Conservation (phyloP, 2,329 filamentous ascomycete genomes). For the Pseudovirgaria hyperparasitica region DNA sequence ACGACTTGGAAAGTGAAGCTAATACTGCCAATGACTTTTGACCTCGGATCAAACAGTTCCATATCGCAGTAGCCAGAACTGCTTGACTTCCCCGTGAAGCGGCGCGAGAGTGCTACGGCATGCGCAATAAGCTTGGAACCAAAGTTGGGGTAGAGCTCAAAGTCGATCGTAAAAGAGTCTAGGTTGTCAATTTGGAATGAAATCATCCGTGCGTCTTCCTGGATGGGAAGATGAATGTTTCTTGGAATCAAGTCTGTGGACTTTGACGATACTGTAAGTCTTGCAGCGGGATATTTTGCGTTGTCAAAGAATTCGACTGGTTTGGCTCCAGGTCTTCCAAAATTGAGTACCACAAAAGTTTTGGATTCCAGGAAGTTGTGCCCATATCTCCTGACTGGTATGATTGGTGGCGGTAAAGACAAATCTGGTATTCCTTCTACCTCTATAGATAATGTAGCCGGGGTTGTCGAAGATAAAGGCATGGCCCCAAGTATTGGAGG, state of each 20-base stretch:
- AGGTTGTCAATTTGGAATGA: conserved; percentile 94
- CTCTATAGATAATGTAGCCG: conserved; percentile 41
- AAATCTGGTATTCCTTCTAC: conserved; percentile 84
- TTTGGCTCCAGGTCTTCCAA: conserved; percentile 60
- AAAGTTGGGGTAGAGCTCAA: conserved; percentile 95
- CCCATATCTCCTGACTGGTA: conserved; percentile 84
- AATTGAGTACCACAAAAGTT: conserved; percentile 85
- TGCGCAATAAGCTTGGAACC: conserved; percentile 96
- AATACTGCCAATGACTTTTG: conserved; percentile 86
- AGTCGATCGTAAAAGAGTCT: conserved; percentile 86
- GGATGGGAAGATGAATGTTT: conserved; percentile 88
- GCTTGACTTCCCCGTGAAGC: conserved; percentile 64
- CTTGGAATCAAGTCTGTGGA: conserved; percentile 91
- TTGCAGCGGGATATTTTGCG: conserved; percentile 87
- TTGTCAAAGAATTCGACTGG: conserved; percentile 94
- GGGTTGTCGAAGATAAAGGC: conserved; percentile 21
- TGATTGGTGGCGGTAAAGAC: conserved; percentile 87
- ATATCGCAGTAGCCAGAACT: conserved; percentile 72
- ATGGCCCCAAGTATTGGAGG: conserved; percentile 33
- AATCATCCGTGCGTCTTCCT: conserved; percentile 86
- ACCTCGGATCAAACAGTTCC: conserved; percentile 81
- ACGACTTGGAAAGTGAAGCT: conserved; percentile 93
- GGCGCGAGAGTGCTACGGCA: conserved; percentile 77
- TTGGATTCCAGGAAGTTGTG: conserved; percentile 99
- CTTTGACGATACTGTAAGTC: conserved; percentile 93